Base-by-base conservation (phyloP, 768 basidiomycete species). In the Kwoniella europaea region DNA sequence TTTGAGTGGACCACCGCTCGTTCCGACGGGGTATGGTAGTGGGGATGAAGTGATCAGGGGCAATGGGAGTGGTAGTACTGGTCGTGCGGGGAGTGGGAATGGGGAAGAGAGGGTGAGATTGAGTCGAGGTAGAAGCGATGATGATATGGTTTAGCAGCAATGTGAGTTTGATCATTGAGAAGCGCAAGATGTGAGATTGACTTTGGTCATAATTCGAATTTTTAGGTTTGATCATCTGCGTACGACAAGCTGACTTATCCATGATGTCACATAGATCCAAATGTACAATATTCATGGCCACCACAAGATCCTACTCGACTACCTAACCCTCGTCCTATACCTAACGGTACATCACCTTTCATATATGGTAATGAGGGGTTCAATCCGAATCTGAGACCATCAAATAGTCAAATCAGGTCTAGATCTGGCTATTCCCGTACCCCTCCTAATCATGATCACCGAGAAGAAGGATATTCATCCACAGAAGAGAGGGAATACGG, bases 381-480 rank as follows among this genome's bases (percentile, higher is more conserved):
- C 15, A 97, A 97, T 79, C 94, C 94, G 7, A 79, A 85, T 46
- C 88, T 96, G 10, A 86, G 85, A 50, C 90, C 93, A 0, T 89
- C 88, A 50, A 91, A 89, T 72, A 75, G 86, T 18, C 54, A 64
- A 10, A 55, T 78, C 24, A 63, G 83, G 78, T 54, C 69, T 7
- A 58, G 59, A 46, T 55, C 58, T 43, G 56, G 22, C 35, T 22
- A 69, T 29, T 58, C 29, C 6, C 58, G 46, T 50, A 50, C 58
- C 3, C 43, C 54, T 13, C 57, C 16, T 0, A 15, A n/a, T n/a
- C n/a, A 1, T 12, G 54, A 6, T 27, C 20, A 22, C 22, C 52
- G 20, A 18, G 64, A 56, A 6, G 72, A 57, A 7, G 43, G 20
- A 6, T 69, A 75, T 61, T 78, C 73, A 2, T 73, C 71, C 10